Evolutionary conservation across 2,329 filamentous ascomycete genomes (phyloP), one percentile per base, ranked within the genome.

Genomic region (Botryotinia globosa): DNA sequence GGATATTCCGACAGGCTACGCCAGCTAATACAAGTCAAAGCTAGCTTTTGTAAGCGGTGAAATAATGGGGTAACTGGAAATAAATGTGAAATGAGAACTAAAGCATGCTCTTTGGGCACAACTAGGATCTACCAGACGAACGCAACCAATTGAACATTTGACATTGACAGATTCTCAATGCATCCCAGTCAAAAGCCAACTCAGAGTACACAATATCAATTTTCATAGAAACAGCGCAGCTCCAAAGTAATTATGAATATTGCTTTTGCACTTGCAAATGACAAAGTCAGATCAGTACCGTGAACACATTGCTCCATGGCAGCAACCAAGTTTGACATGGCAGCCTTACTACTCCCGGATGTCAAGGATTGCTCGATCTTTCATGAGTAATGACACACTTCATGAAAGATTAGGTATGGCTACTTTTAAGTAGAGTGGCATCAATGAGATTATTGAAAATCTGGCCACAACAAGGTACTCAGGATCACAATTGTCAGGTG

Each of bases 171-270:
- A 12, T 54, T 54, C 25, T 25, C 51, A 29, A 54, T 29, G 14
- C 14, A 54, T 54, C 25, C 51, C 51, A n/a, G 16, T 54, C 6
- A 54, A 29, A 29, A 14, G 16, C 1, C 6, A 5, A 8, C n/a
- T 8, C 25, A 29, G 5, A 25, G n/a, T 18, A 2, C 51, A 18
- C 12, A 14, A 8, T 29, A 29, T 29, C n/a, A 56, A 56, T 16
- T 6, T 56, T 8, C 3, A 56, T 7, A 56, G 7, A 9, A 29
- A 18, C 1, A 9, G 2, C n/a, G 14, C 0, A 9, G n/a, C n/a
- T 56, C 3, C 14, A 56, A 29, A 18, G 18, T 18, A 8, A 1
- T 32, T 1, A 18, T 56, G 29, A 25, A 3, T 56, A 18, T 56
- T 29, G n/a, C 8, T 1, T 56, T 56, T 29, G n/a, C 51, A 56